Percentiles rank a stretch among this genome's conserved stretches.
Conservation (phyloP, 352 stramenopile genomes). For the Ochromonadaceae sp. region DNA sequence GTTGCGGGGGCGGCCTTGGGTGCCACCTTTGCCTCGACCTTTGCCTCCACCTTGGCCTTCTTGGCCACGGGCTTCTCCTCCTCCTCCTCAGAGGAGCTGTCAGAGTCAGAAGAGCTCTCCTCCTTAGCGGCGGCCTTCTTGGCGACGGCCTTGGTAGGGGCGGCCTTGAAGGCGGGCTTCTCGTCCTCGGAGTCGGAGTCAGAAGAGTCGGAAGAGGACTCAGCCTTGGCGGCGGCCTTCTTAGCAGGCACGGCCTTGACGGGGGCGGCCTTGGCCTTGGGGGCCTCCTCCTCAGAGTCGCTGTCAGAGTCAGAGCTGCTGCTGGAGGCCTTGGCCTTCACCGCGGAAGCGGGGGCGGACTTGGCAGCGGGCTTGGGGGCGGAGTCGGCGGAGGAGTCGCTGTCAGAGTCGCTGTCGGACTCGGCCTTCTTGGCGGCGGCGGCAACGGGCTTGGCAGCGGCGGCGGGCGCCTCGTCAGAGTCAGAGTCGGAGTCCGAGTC, state of each 20-base stretch:
- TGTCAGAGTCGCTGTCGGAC: slow-evolving; percentile 37
- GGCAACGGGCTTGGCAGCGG: slow-evolving; percentile 34
- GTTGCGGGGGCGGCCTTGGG: background rate
- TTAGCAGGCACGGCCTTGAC: slow-evolving; percentile 31
- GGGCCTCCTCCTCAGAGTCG: slow-evolving; percentile 21
- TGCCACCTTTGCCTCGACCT: slow-evolving; percentile 14
- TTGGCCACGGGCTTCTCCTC: slow-evolving; percentile 42
- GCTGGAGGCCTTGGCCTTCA: no score
- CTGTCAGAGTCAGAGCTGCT: background rate
- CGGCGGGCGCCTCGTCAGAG: slow-evolving; percentile 23
- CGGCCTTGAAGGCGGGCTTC: slow-evolving; percentile 22
- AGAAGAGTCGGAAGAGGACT: slow-evolving; percentile 26
- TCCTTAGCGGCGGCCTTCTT: slow-evolving; percentile 25
- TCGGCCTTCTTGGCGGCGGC: slow-evolving; percentile 37
- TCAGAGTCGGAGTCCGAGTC: slow-evolving; percentile 35
- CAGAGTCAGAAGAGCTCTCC: slow-evolving; percentile 36
- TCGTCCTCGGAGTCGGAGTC: slow-evolving; percentile 47
- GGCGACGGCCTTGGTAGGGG: slow-evolving; percentile 31
- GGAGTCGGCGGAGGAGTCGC: slow-evolving; percentile 33
- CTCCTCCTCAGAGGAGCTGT: slow-evolving; percentile 42
- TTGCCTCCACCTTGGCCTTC: slow-evolving; percentile 58
- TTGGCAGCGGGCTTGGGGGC: no score
- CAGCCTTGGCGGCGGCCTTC: slow-evolving; percentile 29
- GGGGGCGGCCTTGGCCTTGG: slow-evolving; percentile 36
- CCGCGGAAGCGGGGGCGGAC: no score